phyloP scores from a whole-genome alignment of 2,329 filamentous ascomycete genomes.

The Trichoderma aggressivum region DNA sequence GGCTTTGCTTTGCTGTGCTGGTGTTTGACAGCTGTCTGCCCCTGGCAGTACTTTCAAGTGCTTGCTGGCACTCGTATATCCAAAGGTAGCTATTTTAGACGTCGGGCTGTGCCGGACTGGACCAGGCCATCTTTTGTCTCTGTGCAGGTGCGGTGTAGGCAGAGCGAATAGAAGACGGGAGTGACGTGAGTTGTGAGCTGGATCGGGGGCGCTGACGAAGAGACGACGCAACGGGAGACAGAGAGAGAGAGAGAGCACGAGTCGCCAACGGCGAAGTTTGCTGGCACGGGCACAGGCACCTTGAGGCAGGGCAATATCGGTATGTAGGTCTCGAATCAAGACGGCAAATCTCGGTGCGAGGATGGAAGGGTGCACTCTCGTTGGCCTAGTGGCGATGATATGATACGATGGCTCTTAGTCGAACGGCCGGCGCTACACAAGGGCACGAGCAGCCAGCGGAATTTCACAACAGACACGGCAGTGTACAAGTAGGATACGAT shows the following conservation, averaged over 20 bases:
- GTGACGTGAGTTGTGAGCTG: background rate
- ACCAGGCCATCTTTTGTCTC: constrained; percentile 1
- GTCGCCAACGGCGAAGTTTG: background rate
- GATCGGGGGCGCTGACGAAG: background rate
- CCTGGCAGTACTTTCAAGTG: constrained; percentile 1
- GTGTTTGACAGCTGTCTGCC: constrained; percentile 9
- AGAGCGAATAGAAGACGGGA: background rate
- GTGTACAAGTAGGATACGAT: background rate
- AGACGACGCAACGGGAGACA: background rate
- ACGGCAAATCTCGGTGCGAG: background rate
- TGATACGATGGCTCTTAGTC: constrained; percentile 1
- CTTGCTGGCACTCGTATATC: constrained; percentile 6
- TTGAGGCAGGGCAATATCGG: background rate
- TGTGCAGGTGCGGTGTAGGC: background rate
- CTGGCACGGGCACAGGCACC: background rate
- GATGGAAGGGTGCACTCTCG: background rate
- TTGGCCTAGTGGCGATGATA: constrained; percentile 6
- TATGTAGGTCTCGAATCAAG: background rate
- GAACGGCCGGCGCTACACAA: constrained; percentile 13
- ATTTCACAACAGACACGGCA: background rate
- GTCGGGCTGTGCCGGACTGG: constrained; percentile 17
- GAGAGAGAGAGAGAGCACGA: background rate
- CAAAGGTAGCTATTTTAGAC: constrained; percentile 12
- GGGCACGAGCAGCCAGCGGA: background rate
- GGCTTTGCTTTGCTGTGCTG: background rate